Conservation (phyloP, 768 basidiomycete species). For the Auriscalpium orientale region DNA sequence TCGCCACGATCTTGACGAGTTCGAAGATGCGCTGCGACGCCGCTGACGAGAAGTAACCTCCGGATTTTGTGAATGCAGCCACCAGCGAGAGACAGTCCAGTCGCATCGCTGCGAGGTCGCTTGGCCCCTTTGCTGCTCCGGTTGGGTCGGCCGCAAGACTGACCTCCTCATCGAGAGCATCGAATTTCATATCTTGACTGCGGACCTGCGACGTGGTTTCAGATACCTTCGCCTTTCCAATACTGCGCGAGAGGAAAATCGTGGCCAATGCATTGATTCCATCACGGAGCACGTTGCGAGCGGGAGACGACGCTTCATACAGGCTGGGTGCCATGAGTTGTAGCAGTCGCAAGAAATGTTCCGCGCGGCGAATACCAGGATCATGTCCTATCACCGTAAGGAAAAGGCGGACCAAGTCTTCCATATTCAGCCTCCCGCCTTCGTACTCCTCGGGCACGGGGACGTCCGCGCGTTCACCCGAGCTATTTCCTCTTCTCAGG, state of each 20-base stretch:
- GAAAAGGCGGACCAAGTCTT: slow-evolving; percentile 63
- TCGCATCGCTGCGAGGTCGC: slow-evolving; percentile 51
- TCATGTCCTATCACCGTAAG: slow-evolving; percentile 78
- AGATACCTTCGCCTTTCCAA: slow-evolving; percentile 36
- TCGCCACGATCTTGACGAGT: slow-evolving; percentile 47
- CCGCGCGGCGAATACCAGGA: slow-evolving; percentile 54
- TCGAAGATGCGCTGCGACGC: slow-evolving; percentile 42
- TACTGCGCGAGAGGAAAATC: slow-evolving; percentile 40
- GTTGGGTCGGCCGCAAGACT: slow-evolving; percentile 24
- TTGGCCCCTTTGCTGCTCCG: slow-evolving; percentile 40
- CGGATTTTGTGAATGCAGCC: slow-evolving; percentile 39
- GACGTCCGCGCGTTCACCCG: slow-evolving; percentile 16
- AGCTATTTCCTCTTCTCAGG: slow-evolving; percentile 34
- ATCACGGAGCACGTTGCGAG: slow-evolving; percentile 51
- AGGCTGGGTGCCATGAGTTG: slow-evolving; percentile 48
- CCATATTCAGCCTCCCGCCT: slow-evolving; percentile 45
- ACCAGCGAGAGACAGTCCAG: slow-evolving; percentile 57
- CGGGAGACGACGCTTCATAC: slow-evolving; percentile 45
- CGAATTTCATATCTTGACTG: slow-evolving; percentile 19
- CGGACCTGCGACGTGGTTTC: slow-evolving; percentile 25
- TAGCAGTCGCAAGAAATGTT: slow-evolving; percentile 60
- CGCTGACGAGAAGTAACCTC: slow-evolving; percentile 36
- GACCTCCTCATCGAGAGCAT: slow-evolving; percentile 18
- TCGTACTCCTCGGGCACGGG: slow-evolving; percentile 56
- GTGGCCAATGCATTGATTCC: slow-evolving; percentile 62